Percentiles rank a stretch among this genome's conserved stretches.
These are phyloP conservation scores for Xerophyta viscosa DNA, from an alignment of 106 monocot species.

Conservation along the genomic window DNA sequence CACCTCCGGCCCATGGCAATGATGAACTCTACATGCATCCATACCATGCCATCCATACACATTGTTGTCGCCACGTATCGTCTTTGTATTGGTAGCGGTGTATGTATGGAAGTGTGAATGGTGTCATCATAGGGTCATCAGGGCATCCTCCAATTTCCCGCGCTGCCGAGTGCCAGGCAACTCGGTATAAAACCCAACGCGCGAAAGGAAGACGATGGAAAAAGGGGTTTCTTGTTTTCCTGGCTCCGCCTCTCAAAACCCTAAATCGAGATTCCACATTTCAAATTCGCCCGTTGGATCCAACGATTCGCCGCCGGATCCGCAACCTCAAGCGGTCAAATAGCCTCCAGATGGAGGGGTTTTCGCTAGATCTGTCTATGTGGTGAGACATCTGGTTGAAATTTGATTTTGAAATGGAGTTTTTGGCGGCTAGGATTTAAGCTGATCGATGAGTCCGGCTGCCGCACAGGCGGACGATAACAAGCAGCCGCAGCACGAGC, in stretches of 20 bases:
- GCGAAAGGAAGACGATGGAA: not conserved
- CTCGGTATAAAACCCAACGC: slow-evolving; percentile 1
- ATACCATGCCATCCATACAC: not conserved
- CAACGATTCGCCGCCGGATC: not conserved
- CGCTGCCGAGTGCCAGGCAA: not conserved
- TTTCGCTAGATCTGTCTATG: slow-evolving; percentile 1
- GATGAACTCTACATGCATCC: no score
- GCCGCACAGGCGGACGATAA: slow-evolving; percentile 10
- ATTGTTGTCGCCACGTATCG: not conserved
- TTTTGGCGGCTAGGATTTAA: not conserved
- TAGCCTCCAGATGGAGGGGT: not conserved
- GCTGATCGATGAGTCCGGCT: slow-evolving; percentile 19
- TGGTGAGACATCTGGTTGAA: no score
- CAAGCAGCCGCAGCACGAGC: slow-evolving; percentile 31
- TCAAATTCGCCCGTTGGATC: no score
- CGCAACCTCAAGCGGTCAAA: not conserved
- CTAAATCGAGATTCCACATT: not conserved
- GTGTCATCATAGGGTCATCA: no score
- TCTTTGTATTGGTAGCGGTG: no score
- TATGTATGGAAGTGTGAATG: no score
- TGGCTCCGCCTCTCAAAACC: no score
- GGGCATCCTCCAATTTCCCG: slow-evolving; percentile 8
- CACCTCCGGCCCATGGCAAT: no score
- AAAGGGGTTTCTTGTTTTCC: no score
- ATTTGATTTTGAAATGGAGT: not conserved